phyloP scores from a whole-genome alignment of 345 rosid species.

The Microcos paniculata region DNA sequence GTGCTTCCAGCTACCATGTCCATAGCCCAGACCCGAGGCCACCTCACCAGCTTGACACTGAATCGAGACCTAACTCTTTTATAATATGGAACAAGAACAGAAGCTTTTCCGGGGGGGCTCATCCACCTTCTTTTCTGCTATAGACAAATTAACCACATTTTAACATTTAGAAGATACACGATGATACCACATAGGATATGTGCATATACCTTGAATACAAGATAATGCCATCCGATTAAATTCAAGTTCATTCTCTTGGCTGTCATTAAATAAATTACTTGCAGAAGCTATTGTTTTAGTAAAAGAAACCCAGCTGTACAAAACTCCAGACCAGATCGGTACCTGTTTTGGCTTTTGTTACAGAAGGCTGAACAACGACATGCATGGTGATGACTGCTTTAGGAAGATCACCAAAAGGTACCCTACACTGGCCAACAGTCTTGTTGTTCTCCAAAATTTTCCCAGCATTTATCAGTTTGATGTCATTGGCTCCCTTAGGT shows the following conservation, averaged over 20 bases:
- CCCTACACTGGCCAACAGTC: slow-evolving; percentile 86
- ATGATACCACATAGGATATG: neutral
- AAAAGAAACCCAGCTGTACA: neutral
- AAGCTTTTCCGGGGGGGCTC: slow-evolving; percentile 50
- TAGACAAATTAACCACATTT: neutral
- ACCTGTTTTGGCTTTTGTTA: slow-evolving; percentile 79
- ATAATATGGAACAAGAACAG: slow-evolving; percentile 78
- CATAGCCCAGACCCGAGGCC: slow-evolving; percentile 16
- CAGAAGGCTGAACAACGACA: slow-evolving; percentile 84
- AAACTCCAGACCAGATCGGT: neutral
- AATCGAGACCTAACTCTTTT: slow-evolving; percentile 21
- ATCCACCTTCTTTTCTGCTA: slow-evolving; percentile 72
- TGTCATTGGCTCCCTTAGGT: slow-evolving; percentile 80
- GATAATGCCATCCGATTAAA: neutral
- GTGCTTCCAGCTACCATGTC: slow-evolving; percentile 26
- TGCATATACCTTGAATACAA: neutral
- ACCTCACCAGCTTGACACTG: slow-evolving; percentile 16
- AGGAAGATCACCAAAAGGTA: slow-evolving; percentile 75
- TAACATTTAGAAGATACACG: neutral
- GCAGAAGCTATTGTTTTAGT: neutral
- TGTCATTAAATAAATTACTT: neutral
- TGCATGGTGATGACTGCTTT: slow-evolving; percentile 85
- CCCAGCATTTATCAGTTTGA: slow-evolving; percentile 89
- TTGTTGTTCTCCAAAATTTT: slow-evolving; percentile 78
- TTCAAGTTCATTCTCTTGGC: neutral